A percentile compares a stretch with the other conserved stretches of the same genome.
These are phyloP conservation scores for Diophrys sp. DNA, from an alignment of 73 alveolate species.

Conservation along the genomic window DNA sequence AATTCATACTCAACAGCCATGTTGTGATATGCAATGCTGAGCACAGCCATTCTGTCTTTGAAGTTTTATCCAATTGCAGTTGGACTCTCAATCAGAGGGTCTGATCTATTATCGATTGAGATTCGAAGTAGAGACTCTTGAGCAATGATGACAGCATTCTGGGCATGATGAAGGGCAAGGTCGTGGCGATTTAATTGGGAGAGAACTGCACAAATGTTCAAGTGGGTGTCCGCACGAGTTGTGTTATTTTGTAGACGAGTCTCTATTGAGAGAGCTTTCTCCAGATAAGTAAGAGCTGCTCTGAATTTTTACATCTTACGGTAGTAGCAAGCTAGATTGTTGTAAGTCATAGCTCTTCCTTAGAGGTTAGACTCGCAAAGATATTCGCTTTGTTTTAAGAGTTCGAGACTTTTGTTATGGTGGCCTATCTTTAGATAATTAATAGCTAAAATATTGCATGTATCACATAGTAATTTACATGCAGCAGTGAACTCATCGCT, in stretches of 20 bases:
- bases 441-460: conserved; percentile 75
- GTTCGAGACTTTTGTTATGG: background rate
- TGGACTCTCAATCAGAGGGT: background rate
- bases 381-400: background rate
- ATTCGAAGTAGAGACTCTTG: conserved; percentile 1
- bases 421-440: conserved; percentile 14
- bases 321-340: conserved; percentile 84
- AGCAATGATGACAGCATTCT: conserved; percentile 55
- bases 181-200: conserved; percentile 75
- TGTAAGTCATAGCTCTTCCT: conserved; percentile 70
- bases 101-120: background rate
- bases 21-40: conserved; percentile 85
- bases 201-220: conserved; percentile 81
- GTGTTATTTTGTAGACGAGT: background rate
- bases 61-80: conserved; percentile 35
- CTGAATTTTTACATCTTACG: conserved; percentile 68
- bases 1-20: conserved; percentile 84
- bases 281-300: conserved; percentile 74
- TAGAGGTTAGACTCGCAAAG: background rate
- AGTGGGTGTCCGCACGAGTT: conserved; percentile 67
- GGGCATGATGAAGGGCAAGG: conserved; percentile 78
- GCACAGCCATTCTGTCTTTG: conserved; percentile 75
- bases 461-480: conserved; percentile 61
- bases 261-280: conserved; percentile 73
- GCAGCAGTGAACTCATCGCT: conserved; percentile 71